Evolutionary conservation across 441 rosid genomes (phyloP).

Genomic region (Adansonia rubrostipa): DNA sequence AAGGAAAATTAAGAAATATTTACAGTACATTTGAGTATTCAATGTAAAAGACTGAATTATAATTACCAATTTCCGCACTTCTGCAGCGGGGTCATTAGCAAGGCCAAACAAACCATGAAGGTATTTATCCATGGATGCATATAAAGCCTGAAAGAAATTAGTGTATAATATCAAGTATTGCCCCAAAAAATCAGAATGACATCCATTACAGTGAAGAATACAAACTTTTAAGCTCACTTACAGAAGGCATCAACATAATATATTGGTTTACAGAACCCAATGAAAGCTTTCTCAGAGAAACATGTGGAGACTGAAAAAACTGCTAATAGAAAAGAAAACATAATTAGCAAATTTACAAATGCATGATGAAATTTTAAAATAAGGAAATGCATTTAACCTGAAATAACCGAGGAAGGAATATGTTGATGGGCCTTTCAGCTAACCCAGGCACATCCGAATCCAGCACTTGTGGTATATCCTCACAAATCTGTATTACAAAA

Average conservation of each 20-base stretch:
- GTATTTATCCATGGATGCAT: conserved; percentile 79
- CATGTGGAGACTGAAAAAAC: conserved; percentile 97
- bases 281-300: conserved; percentile 82
- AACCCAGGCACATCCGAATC: conserved; percentile 89
- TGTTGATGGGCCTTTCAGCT: conserved; percentile 83
- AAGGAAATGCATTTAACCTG: conserved; percentile 54
- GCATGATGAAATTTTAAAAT: background rate
- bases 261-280: conserved; percentile 89
- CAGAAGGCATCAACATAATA: conserved; percentile 95
- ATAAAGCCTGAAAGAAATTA: conserved; percentile 64
- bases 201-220: conserved; percentile 15
- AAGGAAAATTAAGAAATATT: conserved; percentile 18
- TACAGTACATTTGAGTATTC: background rate
- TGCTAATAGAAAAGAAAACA: conserved; percentile 43
- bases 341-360: conserved; percentile 12
- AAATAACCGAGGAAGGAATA: conserved; percentile 81
- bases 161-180: conserved; percentile 18
- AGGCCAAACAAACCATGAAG: conserved; percentile 94
- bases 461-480: conserved; percentile 92
- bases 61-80: conserved; percentile 88
- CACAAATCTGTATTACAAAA: conserved; percentile 71
- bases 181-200: conserved; percentile 24
- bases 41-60: background rate
- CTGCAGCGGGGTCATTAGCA: conserved; percentile 80
- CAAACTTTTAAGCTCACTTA: conserved; percentile 46